Base-by-base conservation (phyloP, 208 protist species). In the Acanthamoeba culbertsoni region DNA sequence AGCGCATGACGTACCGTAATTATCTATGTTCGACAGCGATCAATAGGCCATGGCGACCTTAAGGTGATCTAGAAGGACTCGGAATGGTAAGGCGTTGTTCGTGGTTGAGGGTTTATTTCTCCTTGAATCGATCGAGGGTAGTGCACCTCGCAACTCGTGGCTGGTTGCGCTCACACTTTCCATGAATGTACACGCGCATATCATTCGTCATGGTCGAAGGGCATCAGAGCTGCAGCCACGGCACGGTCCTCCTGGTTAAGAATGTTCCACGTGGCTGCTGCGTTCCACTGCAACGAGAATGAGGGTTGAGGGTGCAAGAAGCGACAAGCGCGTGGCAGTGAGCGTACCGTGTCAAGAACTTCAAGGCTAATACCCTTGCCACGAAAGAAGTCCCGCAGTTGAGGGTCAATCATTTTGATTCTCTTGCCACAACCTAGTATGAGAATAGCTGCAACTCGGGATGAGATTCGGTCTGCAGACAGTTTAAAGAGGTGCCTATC, bases 221-320 rank as follows among this genome's bases (percentile, higher is more conserved):
- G 75, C 51, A 93, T 89, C 42, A 86, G 28, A 28, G 89, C 86
- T 8, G 86, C 93, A 23, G 86, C 93, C n/a, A 88, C 77, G 37
- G 31, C 33, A n/a, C 92, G 45, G 3, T 88, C 92, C 82, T 88
- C 92, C 43, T 94, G 77, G 71, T 94, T 93, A 45, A 93, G 68
- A 28, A 93, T 77, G 89, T 93, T 93, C 31, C 33, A 91, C 42
- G 92, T 91, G n/a, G 53, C 92, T 12, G n/a, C 20, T 14, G 92
- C 92, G 10, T 94, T 92, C 59, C 57, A 92, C 86, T 92, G 8
- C 42, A 18, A 7, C 20, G 7, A 48, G n/a, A 16, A 5, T 18
- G 16, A 28, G n/a, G 3, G 40, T 0, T 55, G 51, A 57, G 1
- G 28, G 0, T 59, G 31, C 6, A 1, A 59, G 28, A 33, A 33